These are phyloP conservation scores for Dissophora globulifera DNA, from an alignment of 192 early-diverging fungal species.

Conservation along the genomic window DNA sequence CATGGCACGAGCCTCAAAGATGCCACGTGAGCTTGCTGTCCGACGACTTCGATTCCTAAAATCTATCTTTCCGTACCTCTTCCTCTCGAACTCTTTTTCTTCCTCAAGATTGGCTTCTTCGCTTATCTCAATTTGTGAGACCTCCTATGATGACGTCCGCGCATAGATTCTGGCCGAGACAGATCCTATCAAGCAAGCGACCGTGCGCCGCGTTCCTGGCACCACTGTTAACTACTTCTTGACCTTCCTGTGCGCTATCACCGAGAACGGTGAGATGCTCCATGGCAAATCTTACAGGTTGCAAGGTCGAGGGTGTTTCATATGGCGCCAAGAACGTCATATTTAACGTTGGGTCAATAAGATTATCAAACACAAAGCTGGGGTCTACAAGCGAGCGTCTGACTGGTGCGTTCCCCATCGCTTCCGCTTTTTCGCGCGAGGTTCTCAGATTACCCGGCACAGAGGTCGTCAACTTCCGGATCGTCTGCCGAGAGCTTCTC, in stretches of 20 bases:
- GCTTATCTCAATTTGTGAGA: slow-evolving; percentile 52
- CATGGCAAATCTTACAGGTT: slow-evolving; percentile 37
- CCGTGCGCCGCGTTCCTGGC: slow-evolving; percentile 45
- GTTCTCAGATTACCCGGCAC: slow-evolving; percentile 37
- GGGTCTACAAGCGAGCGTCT: slow-evolving; percentile 36
- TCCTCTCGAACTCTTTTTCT: neutral
- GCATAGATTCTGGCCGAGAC: slow-evolving; percentile 45
- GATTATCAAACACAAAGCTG: slow-evolving; percentile 54
- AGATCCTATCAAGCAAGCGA: slow-evolving; percentile 48
- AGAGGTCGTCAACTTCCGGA: too few species aligned
- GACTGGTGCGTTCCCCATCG: slow-evolving; percentile 39
- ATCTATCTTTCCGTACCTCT: neutral
- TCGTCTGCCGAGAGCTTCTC: too few species aligned
- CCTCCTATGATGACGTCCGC: slow-evolving; percentile 47
- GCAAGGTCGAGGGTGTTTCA: slow-evolving; percentile 49
- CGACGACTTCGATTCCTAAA: too few species aligned
- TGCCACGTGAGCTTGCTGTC: too few species aligned
- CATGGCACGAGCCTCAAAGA: slow-evolving; percentile 39
- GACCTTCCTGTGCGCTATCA: slow-evolving; percentile 44
- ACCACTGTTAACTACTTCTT: slow-evolving; percentile 55
- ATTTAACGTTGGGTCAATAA: slow-evolving; percentile 55
- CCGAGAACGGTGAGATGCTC: slow-evolving; percentile 41
- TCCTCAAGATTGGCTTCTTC: slow-evolving; percentile 51
- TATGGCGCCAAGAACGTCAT: slow-evolving; percentile 53
- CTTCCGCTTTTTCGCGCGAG: slow-evolving; percentile 32